Base-by-base conservation (phyloP, 345 rosid species). In the Populus deltoides region DNA sequence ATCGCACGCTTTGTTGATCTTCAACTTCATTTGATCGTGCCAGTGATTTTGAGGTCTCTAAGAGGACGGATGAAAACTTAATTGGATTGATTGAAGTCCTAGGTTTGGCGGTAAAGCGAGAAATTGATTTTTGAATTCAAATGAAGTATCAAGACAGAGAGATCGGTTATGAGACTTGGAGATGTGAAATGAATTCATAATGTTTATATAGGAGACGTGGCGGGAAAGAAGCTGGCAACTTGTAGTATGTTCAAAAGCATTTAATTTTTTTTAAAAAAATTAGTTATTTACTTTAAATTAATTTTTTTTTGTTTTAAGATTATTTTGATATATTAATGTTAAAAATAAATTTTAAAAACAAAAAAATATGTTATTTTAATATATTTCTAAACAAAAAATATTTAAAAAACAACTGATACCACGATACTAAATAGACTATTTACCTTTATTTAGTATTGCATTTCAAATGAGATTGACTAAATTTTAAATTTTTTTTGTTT, bases 1-100 rank as follows among this genome's bases (percentile, higher is more conserved):
- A 81, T 91, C 98, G 88, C 88, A 90, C 31, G 90, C 97, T 88
- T 86, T 91, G 88, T 94, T 94, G 86, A 92, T 89, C 86, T 94
- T 96, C 97, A 92, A 82, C 89, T 93, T 96, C 97, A 90, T 92
- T 80, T 75, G 70, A 29, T 55, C 39, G 68, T 45, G 39, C 35
- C 62, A 7, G 69, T 59, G 69, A 74, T 29, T 68, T 33, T 47
- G 38, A 62, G 29, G 10, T 43, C 67, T 47, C 3, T 3, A 8
- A 49, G 70, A 33, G 43, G 31, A 35, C 24, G 41, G 72, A 16
- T 24, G 61, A 59, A 76, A 55, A 36, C 79, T 77, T 68, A 49
- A 73, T n/a, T 55, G n/a, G 18, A 20, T 22, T 10, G 13, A 69
- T 33, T 36, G 63, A 70, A 79, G 61, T 18, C 31, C 17, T 4